Evolutionary conservation across 306 rosid species (phyloP), one percentile per base, ranked within the genome.

Genomic region (Vicia villosa): DNA sequence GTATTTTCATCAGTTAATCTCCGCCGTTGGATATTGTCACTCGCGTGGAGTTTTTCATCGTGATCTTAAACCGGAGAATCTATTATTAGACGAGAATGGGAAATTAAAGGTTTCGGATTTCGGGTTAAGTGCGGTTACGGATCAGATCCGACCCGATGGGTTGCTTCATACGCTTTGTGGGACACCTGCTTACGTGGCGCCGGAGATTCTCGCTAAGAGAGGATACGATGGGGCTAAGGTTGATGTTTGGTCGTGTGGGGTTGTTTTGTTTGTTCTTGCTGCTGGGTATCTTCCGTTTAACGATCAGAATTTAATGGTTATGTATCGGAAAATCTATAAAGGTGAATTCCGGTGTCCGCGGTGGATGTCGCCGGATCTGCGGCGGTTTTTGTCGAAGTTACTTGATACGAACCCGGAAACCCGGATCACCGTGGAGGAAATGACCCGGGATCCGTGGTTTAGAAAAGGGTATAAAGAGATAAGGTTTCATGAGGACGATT

Each of bases 121-220:
- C 54, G 86, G 86, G n/a, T 68, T 83, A 21, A 83, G 86, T 8
- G 86, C 84, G 0, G 38, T 83, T 6, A 19, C 43, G 22, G 82
- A 83, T 2, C 86, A 83, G 74, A 76, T 76, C 68, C 80, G 77
- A 58, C 19, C 77, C 47, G 86, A 83, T 30, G 86, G 86, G 1
- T 12, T 83, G 43, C 76, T 83, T 5, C 84, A 79, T n/a, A 83
- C 86, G 0, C 81, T 83, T 8, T 83, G 86, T 16, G 86, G 86
- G 0, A 83, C 86, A 0, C 86, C 86, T 14, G 86, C 86, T 41
- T 83, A 83, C 57, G 86, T 83, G 63, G 84, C 86, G 14, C 86
- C 86, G 1, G 86, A 83, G 63, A 43, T 83, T 50, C 61, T 83
- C 14, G 11, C 77, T 7, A 83, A 76, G 62, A 59, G 40, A n/a